Percentiles rank a stretch among this genome's conserved stretches.
Evolutionary conservation across 164 flowering plant genomes (phyloP).

Genomic region (Echeveria elegans): DNA sequence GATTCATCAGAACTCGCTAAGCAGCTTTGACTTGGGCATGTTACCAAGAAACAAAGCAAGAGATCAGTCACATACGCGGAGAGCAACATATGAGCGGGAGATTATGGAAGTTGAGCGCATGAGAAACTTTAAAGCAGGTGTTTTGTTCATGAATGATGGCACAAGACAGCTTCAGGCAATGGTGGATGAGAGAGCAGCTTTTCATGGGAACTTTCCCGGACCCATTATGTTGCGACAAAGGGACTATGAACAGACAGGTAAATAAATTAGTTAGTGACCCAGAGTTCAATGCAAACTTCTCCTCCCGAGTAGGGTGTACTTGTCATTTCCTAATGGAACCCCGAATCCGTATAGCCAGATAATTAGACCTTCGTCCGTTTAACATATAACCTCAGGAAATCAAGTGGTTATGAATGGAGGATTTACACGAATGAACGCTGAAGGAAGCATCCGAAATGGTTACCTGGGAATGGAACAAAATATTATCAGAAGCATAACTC

Average conservation of each 20-base stretch:
- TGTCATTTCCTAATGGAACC: not conserved
- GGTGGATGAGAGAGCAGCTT: not conserved
- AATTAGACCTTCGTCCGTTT: not conserved
- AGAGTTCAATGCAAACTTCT: not conserved
- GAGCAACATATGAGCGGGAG: not conserved
- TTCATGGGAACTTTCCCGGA: not conserved
- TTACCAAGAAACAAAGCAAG: not conserved
- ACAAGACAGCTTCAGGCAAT: not conserved
- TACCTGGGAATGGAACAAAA: not conserved
- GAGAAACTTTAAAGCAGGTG: not conserved
- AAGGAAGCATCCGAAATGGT: not conserved
- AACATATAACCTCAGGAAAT: not conserved
- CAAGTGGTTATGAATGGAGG: not conserved
- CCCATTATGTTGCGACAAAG: not conserved
- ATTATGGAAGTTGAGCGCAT: not conserved
- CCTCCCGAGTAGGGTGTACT: not conserved
- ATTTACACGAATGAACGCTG: not conserved
- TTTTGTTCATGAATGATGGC: not conserved
- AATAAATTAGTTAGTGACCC: not conserved
- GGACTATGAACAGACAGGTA: not conserved
- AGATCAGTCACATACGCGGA: not conserved
- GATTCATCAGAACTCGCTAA: not conserved
- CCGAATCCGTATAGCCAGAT: not conserved
- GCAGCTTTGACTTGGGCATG: not conserved
- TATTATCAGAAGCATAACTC: not conserved